Evolutionary conservation across 164 flowering plant species (phyloP).

Genomic region (Stephania japonica): DNA sequence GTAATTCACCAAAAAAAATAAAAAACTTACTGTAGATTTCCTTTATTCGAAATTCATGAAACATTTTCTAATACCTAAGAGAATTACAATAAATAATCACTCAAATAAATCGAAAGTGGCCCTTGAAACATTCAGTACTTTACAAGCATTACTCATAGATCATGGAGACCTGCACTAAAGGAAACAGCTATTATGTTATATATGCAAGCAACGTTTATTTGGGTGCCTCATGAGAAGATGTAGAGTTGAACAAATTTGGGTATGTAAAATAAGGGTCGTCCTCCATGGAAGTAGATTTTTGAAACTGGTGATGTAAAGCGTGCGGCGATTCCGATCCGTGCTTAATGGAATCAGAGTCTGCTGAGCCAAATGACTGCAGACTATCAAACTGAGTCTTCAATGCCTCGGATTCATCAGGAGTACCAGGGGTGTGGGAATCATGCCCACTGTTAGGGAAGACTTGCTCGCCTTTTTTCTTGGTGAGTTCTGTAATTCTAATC

Average conservation of each 20-base stretch:
- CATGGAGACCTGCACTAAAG: background rate
- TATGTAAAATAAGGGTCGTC: constrained; percentile 74
- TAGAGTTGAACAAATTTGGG: constrained; percentile 63
- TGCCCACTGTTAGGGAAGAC: constrained; percentile 25
- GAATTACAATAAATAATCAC: background rate
- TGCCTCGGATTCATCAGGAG: constrained; percentile 11
- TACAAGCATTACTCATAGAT: background rate
- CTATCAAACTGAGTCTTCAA: constrained; percentile 23
- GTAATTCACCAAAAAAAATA: too few relatives aligned
- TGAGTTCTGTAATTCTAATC: constrained; percentile 63
- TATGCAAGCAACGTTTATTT: constrained; percentile 1
- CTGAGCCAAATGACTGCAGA: constrained; percentile 22
- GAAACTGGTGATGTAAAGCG: constrained; percentile 29
- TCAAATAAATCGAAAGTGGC: background rate
- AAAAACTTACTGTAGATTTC: too few relatives aligned
- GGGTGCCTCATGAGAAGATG: constrained; percentile 22
- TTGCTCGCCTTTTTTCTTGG: constrained; percentile 35
- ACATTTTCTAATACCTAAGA: background rate
- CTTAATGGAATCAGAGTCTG: background rate
- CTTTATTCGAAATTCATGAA: background rate
- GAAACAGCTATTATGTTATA: background rate
- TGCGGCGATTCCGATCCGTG: constrained; percentile 14
- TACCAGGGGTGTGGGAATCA: constrained; percentile 20
- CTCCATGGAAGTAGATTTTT: constrained; percentile 59
- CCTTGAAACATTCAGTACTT: background rate